Conservation (phyloP, 345 rosid species). For the Citrus cavaleriei region DNA sequence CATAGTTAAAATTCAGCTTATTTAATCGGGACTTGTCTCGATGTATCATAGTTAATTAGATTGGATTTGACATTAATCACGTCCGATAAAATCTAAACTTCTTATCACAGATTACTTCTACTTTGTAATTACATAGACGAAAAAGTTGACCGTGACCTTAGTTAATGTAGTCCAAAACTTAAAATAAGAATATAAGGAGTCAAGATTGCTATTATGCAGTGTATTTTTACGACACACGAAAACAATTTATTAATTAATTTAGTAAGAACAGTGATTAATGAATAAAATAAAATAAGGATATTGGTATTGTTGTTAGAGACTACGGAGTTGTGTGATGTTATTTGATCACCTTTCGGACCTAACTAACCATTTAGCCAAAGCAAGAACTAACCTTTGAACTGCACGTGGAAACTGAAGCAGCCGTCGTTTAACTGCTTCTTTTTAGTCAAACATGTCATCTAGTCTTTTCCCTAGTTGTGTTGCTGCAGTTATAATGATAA, state of each 20-base stretch:
- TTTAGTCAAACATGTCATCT: constrained; percentile 1
- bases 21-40: too few relatives aligned
- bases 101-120: neutral
- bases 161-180: neutral
- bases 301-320: constrained; percentile 18
- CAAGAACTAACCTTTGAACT: neutral
- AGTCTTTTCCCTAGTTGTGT: neutral
- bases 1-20: too few relatives aligned
- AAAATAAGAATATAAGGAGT: neutral
- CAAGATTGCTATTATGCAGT: neutral
- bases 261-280: neutral
- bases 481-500: neutral
- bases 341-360: constrained; percentile 36
- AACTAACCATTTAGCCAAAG: constrained; percentile 19
- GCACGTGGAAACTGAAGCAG: constrained; percentile 25
- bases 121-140: neutral
- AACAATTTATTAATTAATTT: neutral
- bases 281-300: neutral
- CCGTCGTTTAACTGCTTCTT: constrained; percentile 9
- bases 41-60: too few relatives aligned
- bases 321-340: constrained; percentile 5
- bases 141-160: neutral
- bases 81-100: neutral
- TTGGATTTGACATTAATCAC: neutral
- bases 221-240: neutral